Evolutionary conservation across 768 basidiomycete genomes (phyloP).

Genomic region (Russula sp.): DNA sequence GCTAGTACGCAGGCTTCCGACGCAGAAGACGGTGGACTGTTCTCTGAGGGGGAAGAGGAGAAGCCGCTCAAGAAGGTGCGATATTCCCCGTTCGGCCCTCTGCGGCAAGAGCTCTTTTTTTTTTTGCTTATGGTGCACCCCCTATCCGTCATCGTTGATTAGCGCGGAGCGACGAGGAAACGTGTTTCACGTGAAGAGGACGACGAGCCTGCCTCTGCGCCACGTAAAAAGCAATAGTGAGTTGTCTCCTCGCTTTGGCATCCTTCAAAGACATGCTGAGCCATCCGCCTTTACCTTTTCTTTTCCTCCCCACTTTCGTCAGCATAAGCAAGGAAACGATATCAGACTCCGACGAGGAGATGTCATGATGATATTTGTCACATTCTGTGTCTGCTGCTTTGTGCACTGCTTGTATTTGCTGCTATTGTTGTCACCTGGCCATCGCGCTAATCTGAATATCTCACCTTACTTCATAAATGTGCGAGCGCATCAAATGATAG

Average conservation of each 20-base stretch:
- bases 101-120: not conserved
- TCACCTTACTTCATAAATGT: too few species aligned
- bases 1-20: conserved; percentile 44
- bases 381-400: not conserved
- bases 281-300: not conserved
- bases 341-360: conserved; percentile 83
- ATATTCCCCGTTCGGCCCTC: not conserved
- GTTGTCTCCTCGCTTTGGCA: conserved; percentile 27
- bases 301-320: conserved; percentile 2
- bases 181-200: conserved; percentile 76
- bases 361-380: conserved; percentile 30
- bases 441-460: not conserved
- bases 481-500: too few species aligned
- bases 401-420: not conserved
- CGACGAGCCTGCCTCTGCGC: conserved; percentile 54
- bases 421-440: not conserved
- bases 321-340: conserved; percentile 90
- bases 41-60: conserved; percentile 63
- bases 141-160: not conserved
- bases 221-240: conserved; percentile 73
- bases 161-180: conserved; percentile 53
- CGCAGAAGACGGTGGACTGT: conserved; percentile 58
- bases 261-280: not conserved
- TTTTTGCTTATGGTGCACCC: not conserved
- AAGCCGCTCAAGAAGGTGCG: conserved; percentile 66